These are phyloP conservation scores for Emericellopsis cladophorae DNA, from an alignment of 2,329 filamentous ascomycete genomes.

Conservation along the genomic window DNA sequence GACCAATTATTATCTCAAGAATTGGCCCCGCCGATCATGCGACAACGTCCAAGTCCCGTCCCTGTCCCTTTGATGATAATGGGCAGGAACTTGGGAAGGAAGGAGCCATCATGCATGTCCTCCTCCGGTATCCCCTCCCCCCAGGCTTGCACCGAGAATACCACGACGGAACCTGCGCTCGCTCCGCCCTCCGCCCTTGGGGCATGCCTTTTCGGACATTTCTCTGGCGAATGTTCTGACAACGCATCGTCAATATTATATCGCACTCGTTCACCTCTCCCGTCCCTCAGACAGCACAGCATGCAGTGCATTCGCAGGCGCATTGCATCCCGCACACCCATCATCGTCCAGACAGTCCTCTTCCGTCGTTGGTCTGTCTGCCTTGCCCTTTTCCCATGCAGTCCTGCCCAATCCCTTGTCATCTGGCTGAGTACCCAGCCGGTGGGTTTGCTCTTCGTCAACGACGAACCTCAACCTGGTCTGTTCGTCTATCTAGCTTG, in stretches of 20 bases:
- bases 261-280: too few relatives aligned
- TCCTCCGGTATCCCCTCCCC: neutral
- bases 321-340: too few relatives aligned
- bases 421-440: too few relatives aligned
- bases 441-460: too few relatives aligned
- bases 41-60: neutral
- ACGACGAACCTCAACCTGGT: too few relatives aligned
- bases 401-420: too few relatives aligned
- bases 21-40: neutral
- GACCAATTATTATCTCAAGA: neutral
- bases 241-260: slow-evolving; percentile 28
- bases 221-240: slow-evolving; percentile 27
- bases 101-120: neutral
- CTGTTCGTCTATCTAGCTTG: too few relatives aligned
- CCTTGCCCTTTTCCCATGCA: too few relatives aligned
- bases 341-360: too few relatives aligned
- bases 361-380: too few relatives aligned
- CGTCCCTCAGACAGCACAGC: neutral
- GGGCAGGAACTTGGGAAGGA: too few relatives aligned
- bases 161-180: neutral
- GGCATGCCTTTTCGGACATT: slow-evolving; percentile 11
- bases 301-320: neutral
- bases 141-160: neutral
- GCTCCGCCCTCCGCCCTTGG: neutral
- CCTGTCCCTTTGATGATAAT: too few relatives aligned